These are phyloP conservation scores for Thuidium tamariscinum DNA, from an alignment of 225 moss, liverwort and hornwort species.

Conservation along the genomic window DNA sequence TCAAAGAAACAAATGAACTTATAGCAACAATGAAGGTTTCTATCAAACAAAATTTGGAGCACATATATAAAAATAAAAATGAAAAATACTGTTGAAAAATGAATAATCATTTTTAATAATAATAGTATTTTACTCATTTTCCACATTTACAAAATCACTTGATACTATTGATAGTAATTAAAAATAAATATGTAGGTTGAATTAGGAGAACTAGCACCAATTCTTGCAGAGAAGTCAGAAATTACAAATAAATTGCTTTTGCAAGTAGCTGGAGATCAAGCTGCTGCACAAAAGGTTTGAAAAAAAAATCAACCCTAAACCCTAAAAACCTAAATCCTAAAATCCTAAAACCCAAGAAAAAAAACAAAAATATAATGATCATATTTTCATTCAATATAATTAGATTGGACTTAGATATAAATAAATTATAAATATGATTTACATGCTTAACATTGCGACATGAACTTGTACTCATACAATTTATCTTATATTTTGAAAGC, in stretches of 20 bases:
- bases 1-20: constrained; percentile 85
- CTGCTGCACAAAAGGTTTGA: constrained; percentile 52
- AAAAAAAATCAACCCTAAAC: not conserved
- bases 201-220: constrained; percentile 69
- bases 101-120: not conserved
- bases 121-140: not conserved
- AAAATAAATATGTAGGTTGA: constrained; percentile 23
- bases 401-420: no score
- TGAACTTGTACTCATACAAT: not conserved
- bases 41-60: not conserved
- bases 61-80: not conserved
- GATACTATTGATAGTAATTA: not conserved
- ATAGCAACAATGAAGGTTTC: constrained; percentile 79
- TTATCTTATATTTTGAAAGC: no score
- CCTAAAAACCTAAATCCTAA: no score
- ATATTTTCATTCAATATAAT: not conserved
- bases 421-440: not conserved
- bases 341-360: no score
- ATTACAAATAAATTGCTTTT: constrained; percentile 68
- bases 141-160: accelerated
- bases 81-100: not conserved
- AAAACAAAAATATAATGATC: no score
- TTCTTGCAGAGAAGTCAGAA: constrained; percentile 61
- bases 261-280: constrained; percentile 73
- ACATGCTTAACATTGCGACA: not conserved